These are phyloP conservation scores for Cenococcum geophilum DNA, from an alignment of 495 filamentous ascomycete species.

Conservation along the genomic window DNA sequence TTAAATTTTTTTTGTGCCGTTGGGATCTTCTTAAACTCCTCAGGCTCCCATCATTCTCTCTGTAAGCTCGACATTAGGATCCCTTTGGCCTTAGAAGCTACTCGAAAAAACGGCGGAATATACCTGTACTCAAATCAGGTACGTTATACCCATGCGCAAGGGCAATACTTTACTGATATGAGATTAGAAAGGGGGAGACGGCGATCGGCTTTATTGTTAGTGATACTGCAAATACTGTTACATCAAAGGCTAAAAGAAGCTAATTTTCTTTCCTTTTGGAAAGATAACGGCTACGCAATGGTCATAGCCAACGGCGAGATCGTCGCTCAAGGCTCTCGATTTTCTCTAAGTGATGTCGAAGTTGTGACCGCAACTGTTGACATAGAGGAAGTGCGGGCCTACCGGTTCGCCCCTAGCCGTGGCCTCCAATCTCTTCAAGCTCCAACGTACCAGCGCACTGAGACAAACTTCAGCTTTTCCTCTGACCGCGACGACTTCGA, in stretches of 20 bases:
- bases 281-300: slow-evolving; percentile 64
- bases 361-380: slow-evolving; percentile 77
- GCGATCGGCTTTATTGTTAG: slow-evolving; percentile 52
- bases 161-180: no score
- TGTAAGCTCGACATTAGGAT: slow-evolving; percentile 71
- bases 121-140: slow-evolving; percentile 68
- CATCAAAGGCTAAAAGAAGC: not conserved
- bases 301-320: slow-evolving; percentile 69
- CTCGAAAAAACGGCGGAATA: slow-evolving; percentile 60
- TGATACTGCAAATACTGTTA: slow-evolving; percentile 19
- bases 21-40: slow-evolving; percentile 75
- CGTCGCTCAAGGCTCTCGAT: slow-evolving; percentile 67
- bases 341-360: slow-evolving; percentile 75
- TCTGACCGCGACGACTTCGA: slow-evolving; percentile 31
- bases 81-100: slow-evolving; percentile 69
- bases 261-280: slow-evolving; percentile 31
- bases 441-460: slow-evolving; percentile 41
- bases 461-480: slow-evolving; percentile 42
- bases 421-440: slow-evolving; percentile 51
- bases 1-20: slow-evolving; percentile 48
- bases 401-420: slow-evolving; percentile 48
- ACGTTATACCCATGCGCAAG: no score
- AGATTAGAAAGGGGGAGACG: slow-evolving; percentile 58
- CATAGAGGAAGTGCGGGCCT: slow-evolving; percentile 64
- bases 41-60: slow-evolving; percentile 65